These are phyloP conservation scores for Globisporangium solare DNA, from an alignment of 352 stramenopile species.

Conservation along the genomic window DNA sequence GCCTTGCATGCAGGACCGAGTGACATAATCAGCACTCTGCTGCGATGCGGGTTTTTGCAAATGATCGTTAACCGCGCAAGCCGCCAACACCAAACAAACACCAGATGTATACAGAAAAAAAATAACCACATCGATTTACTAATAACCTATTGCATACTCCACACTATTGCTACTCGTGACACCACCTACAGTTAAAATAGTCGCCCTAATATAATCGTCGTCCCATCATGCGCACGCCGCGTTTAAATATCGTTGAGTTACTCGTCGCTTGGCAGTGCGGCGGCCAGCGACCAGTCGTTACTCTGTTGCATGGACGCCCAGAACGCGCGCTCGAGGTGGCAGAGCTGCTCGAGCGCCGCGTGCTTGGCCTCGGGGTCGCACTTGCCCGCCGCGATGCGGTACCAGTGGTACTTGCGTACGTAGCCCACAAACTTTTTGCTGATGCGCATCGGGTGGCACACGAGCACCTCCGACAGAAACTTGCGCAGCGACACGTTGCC, in stretches of 20 bases:
- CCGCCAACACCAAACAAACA: too few relatives aligned
- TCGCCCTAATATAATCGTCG: constrained; percentile 1
- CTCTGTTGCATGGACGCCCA: constrained; percentile 18
- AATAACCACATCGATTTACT: too few relatives aligned
- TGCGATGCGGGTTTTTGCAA: too few relatives aligned
- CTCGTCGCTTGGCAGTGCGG: neutral
- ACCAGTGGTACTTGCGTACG: constrained; percentile 86
- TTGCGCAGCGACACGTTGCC: constrained; percentile 82
- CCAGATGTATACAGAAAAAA: too few relatives aligned
- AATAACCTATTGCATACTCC: too few relatives aligned
- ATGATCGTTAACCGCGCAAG: too few relatives aligned
- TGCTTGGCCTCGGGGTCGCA: constrained; percentile 15
- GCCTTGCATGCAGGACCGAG: too few relatives aligned
- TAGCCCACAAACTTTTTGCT: constrained; percentile 91
- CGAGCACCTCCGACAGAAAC: constrained; percentile 83
- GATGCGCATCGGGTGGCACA: constrained; percentile 89
- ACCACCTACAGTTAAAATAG: neutral
- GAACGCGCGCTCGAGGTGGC: constrained; percentile 18
- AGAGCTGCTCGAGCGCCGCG: constrained; percentile 14
- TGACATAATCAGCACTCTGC: too few relatives aligned
- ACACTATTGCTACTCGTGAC: neutral
- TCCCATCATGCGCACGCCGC: too few relatives aligned
- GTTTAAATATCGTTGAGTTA: too few relatives aligned
- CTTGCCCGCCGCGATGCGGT: constrained; percentile 46
- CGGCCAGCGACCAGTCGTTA: constrained; percentile 6